Base-by-base conservation (phyloP, 2,329 filamentous ascomycete species). In the Aspergillus fructus region DNA sequence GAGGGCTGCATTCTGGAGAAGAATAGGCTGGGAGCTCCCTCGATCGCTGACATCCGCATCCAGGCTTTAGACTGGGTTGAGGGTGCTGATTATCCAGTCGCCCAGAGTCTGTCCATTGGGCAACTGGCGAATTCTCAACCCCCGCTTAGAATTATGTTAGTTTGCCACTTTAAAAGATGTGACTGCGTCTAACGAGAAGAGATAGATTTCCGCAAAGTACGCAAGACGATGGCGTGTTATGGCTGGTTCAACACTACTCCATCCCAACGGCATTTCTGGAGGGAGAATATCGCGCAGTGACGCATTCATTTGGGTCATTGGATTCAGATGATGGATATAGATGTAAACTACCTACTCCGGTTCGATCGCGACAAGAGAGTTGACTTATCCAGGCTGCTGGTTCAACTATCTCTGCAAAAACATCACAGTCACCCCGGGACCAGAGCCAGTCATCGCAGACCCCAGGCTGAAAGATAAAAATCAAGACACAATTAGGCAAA, bases 391-490 rank as follows among this genome's bases (percentile, higher is more conserved):
- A 51, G 49, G 34, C 49, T 41, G 37, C 37, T 51, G 49, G 49
- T 41, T 51, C 13, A 17, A 42, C 23, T 51, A 51, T 33, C 37
- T 51, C 37, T 51, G 39, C 39, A 51, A 51, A 27, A 51, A 30
- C 9, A 51, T 51, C 37, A 51, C 37, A 9, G 23, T 51, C 3
- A 34, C 7, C 5, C 30, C 30, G 2, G 34, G 48, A 1, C 7
- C 34, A 5, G 33, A 40, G 7, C 30, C 34, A 12, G n/a, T 40
- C 17, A 50, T 50, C 27, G 17, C 23, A 15, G 19, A 33, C 45
- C 43, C 43, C 24, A 9, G 43, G n/a, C 2, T 9, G 4, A 13
- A 5, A 9, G n/a, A 23, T 1, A 3, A 21, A 21, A 21, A 21
- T n/a, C 21, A 2, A 48, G 4, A 12, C 8, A 15, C 13, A 23